phyloP scores from a whole-genome alignment of 139 green algal genomes.

The Chlorella sp. region DNA sequence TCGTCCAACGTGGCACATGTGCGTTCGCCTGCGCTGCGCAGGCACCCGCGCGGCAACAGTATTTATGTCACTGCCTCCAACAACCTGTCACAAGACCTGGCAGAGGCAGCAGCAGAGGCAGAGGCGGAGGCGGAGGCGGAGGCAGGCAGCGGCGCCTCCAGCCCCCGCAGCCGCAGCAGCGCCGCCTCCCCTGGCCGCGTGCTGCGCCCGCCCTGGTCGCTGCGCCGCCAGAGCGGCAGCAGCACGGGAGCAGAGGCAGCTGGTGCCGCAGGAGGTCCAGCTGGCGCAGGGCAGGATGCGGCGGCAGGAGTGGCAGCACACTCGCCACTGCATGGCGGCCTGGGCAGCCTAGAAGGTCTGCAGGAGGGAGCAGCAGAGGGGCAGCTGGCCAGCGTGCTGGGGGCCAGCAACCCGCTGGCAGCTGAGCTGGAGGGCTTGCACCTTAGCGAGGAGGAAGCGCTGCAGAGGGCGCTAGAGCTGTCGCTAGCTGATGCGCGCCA shows the following conservation, averaged over 20 bases:
- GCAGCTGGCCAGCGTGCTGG: neutral
- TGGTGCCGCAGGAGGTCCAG: neutral
- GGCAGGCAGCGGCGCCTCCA: neutral
- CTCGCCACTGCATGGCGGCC: too few species aligned
- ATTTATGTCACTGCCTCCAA: conserved; percentile 15
- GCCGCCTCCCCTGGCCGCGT: neutral
- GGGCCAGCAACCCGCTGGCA: neutral
- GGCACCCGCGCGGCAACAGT: neutral
- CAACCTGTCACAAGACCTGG: neutral
- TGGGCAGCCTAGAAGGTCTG: too few species aligned
- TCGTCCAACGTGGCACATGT: too few species aligned
- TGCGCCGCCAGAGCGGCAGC: neutral
- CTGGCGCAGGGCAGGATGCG: neutral
- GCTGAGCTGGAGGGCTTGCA: neutral
- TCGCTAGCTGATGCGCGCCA: conserved; percentile 11
- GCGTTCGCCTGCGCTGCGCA: too few species aligned
- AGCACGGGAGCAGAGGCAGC: neutral
- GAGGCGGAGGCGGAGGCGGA: neutral
- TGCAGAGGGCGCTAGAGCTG: conserved; percentile 41
- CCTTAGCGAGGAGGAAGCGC: conserved; percentile 36
- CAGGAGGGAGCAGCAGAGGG: neutral
- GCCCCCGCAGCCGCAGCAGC: conserved; percentile 14
- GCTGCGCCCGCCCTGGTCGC: neutral
- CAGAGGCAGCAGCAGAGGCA: neutral
- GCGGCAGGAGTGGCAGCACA: neutral